A percentile compares a stretch with the other conserved stretches of the same genome.
Conservation (phyloP, 2,329 filamentous ascomycete species). For the Sarocladium brachiariae region DNA sequence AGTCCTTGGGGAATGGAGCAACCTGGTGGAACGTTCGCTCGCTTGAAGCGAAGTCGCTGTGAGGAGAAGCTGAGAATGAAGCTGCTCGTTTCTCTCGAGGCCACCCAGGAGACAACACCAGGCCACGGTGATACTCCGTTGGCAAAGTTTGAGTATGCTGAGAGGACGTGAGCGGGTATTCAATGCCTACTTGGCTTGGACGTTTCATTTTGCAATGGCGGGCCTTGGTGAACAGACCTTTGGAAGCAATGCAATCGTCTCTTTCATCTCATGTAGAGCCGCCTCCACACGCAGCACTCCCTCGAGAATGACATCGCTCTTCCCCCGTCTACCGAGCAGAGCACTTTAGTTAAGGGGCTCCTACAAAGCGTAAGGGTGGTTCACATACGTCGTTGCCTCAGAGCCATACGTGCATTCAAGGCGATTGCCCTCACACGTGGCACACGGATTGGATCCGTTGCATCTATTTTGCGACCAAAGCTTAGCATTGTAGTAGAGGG, state of each 20-base stretch:
- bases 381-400: conserved; percentile 35
- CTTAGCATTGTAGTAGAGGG: neutral
- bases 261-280: conserved; percentile 37
- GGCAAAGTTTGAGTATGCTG: neutral
- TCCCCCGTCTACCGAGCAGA: conserved; percentile 31
- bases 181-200: no score
- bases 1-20: conserved; percentile 15
- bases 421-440: conserved; percentile 27
- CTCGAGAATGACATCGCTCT: conserved; percentile 45
- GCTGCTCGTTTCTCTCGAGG: neutral
- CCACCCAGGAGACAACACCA: neutral
- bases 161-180: neutral
- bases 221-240: no score
- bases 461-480: conserved; percentile 26
- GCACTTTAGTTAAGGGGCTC: neutral
- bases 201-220: no score
- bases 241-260: conserved; percentile 21
- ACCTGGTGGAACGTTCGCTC: conserved; percentile 18
- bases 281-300: conserved; percentile 41
- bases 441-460: conserved; percentile 39
- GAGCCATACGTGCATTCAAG: conserved; percentile 35
- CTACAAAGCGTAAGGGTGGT: neutral
- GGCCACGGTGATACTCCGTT: neutral
- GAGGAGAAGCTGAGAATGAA: conserved; percentile 3
- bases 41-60: conserved; percentile 1